phyloP scores from a whole-genome alignment of 371 early-diverging fungal species.

The Mortierella sp. region DNA sequence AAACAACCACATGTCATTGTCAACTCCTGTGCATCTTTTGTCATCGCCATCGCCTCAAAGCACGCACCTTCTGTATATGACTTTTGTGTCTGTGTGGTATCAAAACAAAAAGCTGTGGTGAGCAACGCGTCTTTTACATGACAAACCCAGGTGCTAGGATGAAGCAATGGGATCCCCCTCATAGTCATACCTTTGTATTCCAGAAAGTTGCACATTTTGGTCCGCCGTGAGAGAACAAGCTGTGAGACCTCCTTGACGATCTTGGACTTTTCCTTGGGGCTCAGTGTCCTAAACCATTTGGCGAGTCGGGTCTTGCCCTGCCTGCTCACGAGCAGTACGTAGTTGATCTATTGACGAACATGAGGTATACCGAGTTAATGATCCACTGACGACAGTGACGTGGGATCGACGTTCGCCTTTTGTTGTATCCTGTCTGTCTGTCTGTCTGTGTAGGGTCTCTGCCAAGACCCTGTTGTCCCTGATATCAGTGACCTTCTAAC shows the following conservation, averaged over 20 bases:
- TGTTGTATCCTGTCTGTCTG: too few relatives aligned
- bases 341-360: conserved; percentile 66
- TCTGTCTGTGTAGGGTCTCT: too few relatives aligned
- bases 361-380: not conserved
- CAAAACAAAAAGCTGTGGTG: not conserved
- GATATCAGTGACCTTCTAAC: too few relatives aligned
- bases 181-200: conserved; percentile 87
- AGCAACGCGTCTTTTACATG: not conserved
- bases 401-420: not conserved
- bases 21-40: too few relatives aligned
- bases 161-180: too few relatives aligned
- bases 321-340: conserved; percentile 73
- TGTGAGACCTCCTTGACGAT: conserved; percentile 95
- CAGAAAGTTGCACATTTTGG: conserved; percentile 97
- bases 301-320: conserved; percentile 93
- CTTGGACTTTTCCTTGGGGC: conserved; percentile 92
- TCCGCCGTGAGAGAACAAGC: conserved; percentile 86
- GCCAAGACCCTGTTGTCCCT: too few relatives aligned
- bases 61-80: conserved; percentile 87
- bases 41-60: not conserved
- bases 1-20: too few relatives aligned
- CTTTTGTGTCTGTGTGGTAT: conserved; percentile 79
- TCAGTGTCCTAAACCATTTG: conserved; percentile 95
- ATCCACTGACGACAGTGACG: not conserved
- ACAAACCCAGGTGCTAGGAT: not conserved